Conservation (phyloP, 2,329 filamentous ascomycete genomes). For the Sporothrix curviconia region DNA sequence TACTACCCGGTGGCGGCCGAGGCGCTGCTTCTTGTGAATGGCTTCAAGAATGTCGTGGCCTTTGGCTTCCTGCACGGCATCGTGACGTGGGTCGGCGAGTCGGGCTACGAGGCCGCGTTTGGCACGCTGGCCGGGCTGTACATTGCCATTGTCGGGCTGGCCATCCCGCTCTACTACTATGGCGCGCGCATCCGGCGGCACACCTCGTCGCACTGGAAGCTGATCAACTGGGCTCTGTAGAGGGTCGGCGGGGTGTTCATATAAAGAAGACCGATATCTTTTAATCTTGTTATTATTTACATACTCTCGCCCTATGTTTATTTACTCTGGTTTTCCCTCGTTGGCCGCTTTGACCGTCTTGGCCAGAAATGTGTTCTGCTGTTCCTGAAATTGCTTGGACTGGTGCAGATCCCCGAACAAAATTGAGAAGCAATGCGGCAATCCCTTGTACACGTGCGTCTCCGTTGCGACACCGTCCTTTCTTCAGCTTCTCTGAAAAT, state of each 20-base stretch:
- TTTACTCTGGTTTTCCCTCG: neutral
- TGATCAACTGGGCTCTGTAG: neutral
- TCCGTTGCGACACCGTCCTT: slow-evolving; percentile 29
- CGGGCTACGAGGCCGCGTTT: slow-evolving; percentile 2
- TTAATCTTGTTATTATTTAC: too few species aligned
- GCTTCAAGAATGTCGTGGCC: slow-evolving; percentile 8
- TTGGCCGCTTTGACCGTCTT: neutral
- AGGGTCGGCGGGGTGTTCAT: too few species aligned
- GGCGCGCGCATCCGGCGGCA: neutral
- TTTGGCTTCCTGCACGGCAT: slow-evolving; percentile 1
- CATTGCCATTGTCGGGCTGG: neutral
- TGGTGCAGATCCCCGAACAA: slow-evolving; percentile 9
- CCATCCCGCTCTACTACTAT: neutral
- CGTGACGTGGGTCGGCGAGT: slow-evolving; percentile 1
- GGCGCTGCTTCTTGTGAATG: slow-evolving; percentile 3
- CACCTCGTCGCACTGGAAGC: neutral
- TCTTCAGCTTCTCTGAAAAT: slow-evolving; percentile 30
- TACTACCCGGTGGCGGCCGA: slow-evolving; percentile 5
- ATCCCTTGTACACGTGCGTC: slow-evolving; percentile 27
- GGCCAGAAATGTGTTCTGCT: slow-evolving; percentile 9
- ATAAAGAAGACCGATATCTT: too few species aligned
- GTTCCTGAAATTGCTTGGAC: slow-evolving; percentile 2
- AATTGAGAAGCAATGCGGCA: slow-evolving; percentile 31
- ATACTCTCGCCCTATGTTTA: too few species aligned
- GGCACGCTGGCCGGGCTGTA: neutral